Conservation (phyloP, 805 yeast genomes). For the Saccharomycopsis vini region DNA sequence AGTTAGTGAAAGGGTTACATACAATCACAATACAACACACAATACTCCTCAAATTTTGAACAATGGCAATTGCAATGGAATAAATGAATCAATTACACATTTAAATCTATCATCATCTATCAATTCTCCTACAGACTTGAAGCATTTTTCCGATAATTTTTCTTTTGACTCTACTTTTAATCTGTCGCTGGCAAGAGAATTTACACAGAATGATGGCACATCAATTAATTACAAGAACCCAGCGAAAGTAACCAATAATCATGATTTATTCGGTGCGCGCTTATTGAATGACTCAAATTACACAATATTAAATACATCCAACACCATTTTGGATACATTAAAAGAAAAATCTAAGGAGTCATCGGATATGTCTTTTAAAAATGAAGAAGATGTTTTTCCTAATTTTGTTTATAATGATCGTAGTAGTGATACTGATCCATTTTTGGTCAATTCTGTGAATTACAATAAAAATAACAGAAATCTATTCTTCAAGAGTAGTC, state of each 20-base stretch:
- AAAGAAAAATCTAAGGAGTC: slow-evolving; percentile 10
- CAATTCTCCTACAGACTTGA: not conserved
- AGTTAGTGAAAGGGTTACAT: slow-evolving; percentile 14
- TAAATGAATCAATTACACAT: slow-evolving; percentile 6
- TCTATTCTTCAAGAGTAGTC: not conserved
- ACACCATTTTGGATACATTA: slow-evolving; percentile 5
- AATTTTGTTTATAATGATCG: slow-evolving; percentile 4
- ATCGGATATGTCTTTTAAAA: slow-evolving; percentile 4
- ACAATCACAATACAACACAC: slow-evolving; percentile 1
- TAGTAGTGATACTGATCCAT: not conserved
- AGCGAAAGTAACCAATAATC: not conserved
- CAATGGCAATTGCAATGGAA: not conserved
- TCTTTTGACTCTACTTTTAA: slow-evolving; percentile 1
- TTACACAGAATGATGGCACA: no score
- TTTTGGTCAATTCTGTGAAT: not conserved
- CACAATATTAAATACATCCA: not conserved
- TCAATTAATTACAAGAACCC: not conserved
- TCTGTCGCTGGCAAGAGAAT: no score
- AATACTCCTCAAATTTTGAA: slow-evolving; percentile 5
- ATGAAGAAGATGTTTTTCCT: not conserved
- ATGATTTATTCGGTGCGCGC: not conserved
- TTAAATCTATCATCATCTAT: slow-evolving; percentile 5
- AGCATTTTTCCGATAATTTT: not conserved
- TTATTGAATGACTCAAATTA: not conserved
- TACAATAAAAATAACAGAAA: not conserved